Percentiles rank a stretch among this genome's conserved stretches.
Evolutionary conservation across 2,329 filamentous ascomycete genomes (phyloP).

Genomic region (Aspergillus oerlinghausenensis): DNA sequence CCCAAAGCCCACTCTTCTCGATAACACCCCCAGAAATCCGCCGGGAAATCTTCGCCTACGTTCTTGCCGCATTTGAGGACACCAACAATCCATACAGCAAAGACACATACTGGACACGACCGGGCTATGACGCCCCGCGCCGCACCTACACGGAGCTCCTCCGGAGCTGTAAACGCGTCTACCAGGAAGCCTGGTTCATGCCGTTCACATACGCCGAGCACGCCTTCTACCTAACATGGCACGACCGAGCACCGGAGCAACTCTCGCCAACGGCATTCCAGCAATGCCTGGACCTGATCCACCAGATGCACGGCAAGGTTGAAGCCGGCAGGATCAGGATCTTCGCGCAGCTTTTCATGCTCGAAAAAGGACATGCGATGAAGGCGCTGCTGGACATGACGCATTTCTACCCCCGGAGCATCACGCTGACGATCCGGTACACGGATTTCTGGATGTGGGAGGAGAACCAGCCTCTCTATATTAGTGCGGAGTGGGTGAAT

Average conservation of each 20-base stretch:
- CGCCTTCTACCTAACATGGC: conserved; percentile 33
- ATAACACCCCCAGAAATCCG: conserved; percentile 48
- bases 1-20: conserved; percentile 29
- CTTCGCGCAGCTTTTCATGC: conserved; percentile 42
- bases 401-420: conserved; percentile 29
- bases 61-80: conserved; percentile 38
- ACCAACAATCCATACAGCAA: conserved; percentile 18
- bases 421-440: conserved; percentile 48
- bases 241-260: conserved; percentile 28
- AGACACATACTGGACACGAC: conserved; percentile 38
- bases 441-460: conserved; percentile 50
- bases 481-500: conserved; percentile 38
- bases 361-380: conserved; percentile 30
- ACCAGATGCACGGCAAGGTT: conserved; percentile 17
- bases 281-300: conserved; percentile 14
- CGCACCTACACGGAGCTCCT: conserved; percentile 38
- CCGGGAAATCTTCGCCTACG: conserved; percentile 43
- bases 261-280: conserved; percentile 9
- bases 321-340: conserved; percentile 34
- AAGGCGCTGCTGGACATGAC: conserved; percentile 21
- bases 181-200: conserved; percentile 42
- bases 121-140: conserved; percentile 38
- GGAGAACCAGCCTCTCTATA: conserved; percentile 29
- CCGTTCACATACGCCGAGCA: conserved; percentile 40
- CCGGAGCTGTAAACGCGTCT: conserved; percentile 41